These are phyloP conservation scores for Phytophthora niederhauseri DNA, from an alignment of 352 stramenopile genomes.

Conservation along the genomic window DNA sequence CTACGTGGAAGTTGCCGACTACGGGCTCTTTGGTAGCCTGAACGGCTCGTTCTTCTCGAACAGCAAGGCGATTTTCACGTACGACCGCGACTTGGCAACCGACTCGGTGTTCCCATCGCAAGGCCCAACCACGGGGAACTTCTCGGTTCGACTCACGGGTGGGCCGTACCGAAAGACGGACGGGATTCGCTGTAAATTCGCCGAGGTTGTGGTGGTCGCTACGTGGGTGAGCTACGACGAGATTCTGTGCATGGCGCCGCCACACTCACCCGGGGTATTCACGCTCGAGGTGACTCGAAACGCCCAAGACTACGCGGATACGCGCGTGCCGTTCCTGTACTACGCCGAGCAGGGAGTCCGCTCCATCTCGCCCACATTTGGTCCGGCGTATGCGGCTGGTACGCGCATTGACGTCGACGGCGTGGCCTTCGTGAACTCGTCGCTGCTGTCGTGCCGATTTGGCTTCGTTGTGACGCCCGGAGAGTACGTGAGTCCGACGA, in stretches of 20 bases:
- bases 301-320: slow-evolving; percentile 91
- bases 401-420: slow-evolving; percentile 90
- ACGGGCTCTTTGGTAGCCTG: slow-evolving; percentile 38
- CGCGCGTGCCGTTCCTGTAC: slow-evolving; percentile 74
- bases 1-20: slow-evolving; percentile 76
- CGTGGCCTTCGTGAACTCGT: slow-evolving; percentile 89
- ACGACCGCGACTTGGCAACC: slow-evolving; percentile 75
- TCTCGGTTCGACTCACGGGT: slow-evolving; percentile 86
- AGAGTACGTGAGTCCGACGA: slow-evolving; percentile 75
- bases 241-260: slow-evolving; percentile 80
- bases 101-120: slow-evolving; percentile 77
- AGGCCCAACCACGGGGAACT: slow-evolving; percentile 83
- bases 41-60: slow-evolving; percentile 44
- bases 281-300: slow-evolving; percentile 91
- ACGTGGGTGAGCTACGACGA: slow-evolving; percentile 68
- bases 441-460: slow-evolving; percentile 89
- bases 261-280: slow-evolving; percentile 70
- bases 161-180: slow-evolving; percentile 78
- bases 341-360: slow-evolving; percentile 80
- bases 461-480: slow-evolving; percentile 82
- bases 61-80: slow-evolving; percentile 71
- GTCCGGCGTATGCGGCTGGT: slow-evolving; percentile 79
- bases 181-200: slow-evolving; percentile 90
- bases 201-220: slow-evolving; percentile 64
- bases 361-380: slow-evolving; percentile 88